A percentile compares a stretch with the other conserved stretches of the same genome.
Conservation (phyloP, 177 flowering plant genomes). For the Vitis hybrid region DNA sequence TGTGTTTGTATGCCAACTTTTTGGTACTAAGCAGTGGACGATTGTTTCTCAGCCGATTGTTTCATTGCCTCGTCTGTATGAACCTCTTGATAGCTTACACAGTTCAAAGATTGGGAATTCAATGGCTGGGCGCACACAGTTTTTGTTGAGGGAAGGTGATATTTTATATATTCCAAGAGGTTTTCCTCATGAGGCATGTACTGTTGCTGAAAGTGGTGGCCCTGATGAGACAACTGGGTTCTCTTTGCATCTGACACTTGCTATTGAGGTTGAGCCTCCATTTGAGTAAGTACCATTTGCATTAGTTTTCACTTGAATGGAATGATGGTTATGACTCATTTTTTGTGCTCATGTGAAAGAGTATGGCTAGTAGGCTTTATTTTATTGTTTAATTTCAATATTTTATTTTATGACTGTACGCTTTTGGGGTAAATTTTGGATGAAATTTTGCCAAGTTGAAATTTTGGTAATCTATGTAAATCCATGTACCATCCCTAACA, state of each 20-base stretch:
- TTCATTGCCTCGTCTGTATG: conserved; percentile 70
- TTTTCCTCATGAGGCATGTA: conserved; percentile 66
- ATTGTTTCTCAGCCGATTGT: conserved; percentile 31
- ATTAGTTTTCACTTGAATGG: conserved; percentile 2
- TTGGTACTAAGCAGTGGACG: conserved; percentile 66
- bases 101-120: conserved; percentile 18
- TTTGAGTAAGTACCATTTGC: conserved; percentile 59
- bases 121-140: conserved; percentile 18
- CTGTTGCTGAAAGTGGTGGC: conserved; percentile 25
- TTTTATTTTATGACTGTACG: too few relatives aligned
- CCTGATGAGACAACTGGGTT: conserved; percentile 25
- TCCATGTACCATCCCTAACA: too few relatives aligned
- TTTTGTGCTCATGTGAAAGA: too few relatives aligned
- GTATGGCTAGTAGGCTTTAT: too few relatives aligned
- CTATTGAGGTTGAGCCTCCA: conserved; percentile 78
- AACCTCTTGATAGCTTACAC: conserved; percentile 25
- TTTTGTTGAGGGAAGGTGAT: conserved; percentile 67
- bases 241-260: conserved; percentile 75
- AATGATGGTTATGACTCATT: too few relatives aligned
- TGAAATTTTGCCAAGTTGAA: too few relatives aligned
- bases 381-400: too few relatives aligned
- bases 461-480: too few relatives aligned
- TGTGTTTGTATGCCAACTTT: conserved; percentile 73
- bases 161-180: conserved; percentile 83
- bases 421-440: too few relatives aligned